Base-by-base conservation (phyloP, 2,329 filamentous ascomycete genomes). In the Trichophyton benhamiae region DNA sequence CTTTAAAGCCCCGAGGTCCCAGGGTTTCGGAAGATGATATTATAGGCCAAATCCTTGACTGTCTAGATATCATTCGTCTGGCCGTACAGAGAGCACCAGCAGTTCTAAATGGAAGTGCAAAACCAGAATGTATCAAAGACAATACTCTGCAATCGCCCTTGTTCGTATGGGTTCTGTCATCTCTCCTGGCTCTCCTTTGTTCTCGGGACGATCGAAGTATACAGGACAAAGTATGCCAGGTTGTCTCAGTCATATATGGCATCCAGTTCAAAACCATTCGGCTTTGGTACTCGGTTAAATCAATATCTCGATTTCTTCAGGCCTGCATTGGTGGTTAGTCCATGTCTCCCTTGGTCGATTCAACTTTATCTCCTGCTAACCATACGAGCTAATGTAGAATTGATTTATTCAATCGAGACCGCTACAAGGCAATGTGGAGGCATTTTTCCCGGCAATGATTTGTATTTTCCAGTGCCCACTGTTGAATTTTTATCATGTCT, bases 1-100 rank as follows among this genome's bases (percentile, higher is more conserved):
- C 80, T 52, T 79, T 88, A 55, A 80, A 81, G 65, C n/a, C 27
- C 11, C 41, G 30, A 33, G 67, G 68, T 44, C 36, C 27, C 4
- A 42, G 55, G 17, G 69, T 63, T 42, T 59, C 48, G 59, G 60
- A 83, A 69, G 83, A 90, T 67, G 74, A 73, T 60, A 64, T 70
- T 33, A 68, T 74, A 61, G 68, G 69, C 3, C 75, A 77, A 61
- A 67, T 76, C 7, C 74, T 82, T 41, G 87, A 90, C 69, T 91
- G 89, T 59, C 80, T 96, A 57, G 83, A 87, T 66, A 91, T 95
- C 59, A 80, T 96, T 52, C 82, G 82, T 62, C 81, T 87, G 59
- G 88, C 88, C 2, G 81, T 96, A 65, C 81, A 84, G 64, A 88
- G 91, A 68, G 88, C 87, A 6, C 90, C 84, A 15, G 74, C 74